These are phyloP conservation scores for Candida orba DNA, from an alignment of 805 yeast genomes.

Conservation along the genomic window DNA sequence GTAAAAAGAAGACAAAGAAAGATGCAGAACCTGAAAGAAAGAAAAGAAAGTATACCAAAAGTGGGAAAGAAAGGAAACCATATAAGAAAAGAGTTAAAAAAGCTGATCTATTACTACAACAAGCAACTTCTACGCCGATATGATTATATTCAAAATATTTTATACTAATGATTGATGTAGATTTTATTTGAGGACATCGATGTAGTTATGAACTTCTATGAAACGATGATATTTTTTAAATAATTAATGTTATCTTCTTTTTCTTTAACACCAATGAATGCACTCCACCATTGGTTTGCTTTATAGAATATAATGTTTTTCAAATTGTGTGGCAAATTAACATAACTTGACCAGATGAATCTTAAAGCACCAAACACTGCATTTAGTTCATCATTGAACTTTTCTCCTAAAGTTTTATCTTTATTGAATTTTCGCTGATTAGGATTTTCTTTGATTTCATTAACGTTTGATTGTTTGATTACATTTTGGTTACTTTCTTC, in stretches of 20 bases:
- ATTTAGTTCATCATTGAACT: constrained; percentile 41
- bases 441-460: background rate
- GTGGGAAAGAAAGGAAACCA: constrained; percentile 27
- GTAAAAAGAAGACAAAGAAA: constrained; percentile 1
- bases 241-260: constrained; percentile 16
- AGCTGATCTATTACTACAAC: constrained; percentile 9
- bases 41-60: constrained; percentile 25
- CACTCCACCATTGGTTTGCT: constrained; percentile 59
- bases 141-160: too few species aligned
- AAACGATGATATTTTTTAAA: constrained; percentile 15
- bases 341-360: constrained; percentile 62
- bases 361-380: constrained; percentile 52
- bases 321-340: constrained; percentile 58
- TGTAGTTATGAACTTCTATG: background rate
- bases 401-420: constrained; percentile 26
- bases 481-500: constrained; percentile 6
- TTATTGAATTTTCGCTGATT: background rate
- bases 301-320: constrained; percentile 43
- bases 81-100: constrained; percentile 27
- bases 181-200: too few species aligned
- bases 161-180: too few species aligned
- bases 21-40: constrained; percentile 18
- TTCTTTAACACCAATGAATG: constrained; percentile 54
- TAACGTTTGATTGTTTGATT: background rate
- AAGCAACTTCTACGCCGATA: background rate